Base-by-base conservation (phyloP, 345 rosid species). In the Durio zibethinus region DNA sequence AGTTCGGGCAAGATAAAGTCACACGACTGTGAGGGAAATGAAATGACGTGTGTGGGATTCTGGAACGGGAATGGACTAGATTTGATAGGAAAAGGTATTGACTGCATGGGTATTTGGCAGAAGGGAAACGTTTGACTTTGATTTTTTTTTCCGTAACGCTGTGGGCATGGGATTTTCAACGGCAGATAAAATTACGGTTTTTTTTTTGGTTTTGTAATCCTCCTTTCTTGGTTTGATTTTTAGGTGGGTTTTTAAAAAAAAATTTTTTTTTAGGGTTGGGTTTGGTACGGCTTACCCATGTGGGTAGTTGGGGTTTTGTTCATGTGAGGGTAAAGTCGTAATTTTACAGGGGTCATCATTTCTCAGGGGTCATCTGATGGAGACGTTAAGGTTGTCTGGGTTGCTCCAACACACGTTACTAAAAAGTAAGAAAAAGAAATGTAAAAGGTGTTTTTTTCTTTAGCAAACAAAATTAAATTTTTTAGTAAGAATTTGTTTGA, bases 351-450 rank as follows among this genome's bases (percentile, higher is more conserved):
- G n/a, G n/a, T n/a, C n/a, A n/a, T n/a, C n/a, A n/a, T n/a, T n/a
- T n/a, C n/a, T n/a, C n/a, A n/a, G n/a, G n/a, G n/a, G n/a, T n/a
- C 56, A 61, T 57, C 71, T 72, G 82, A 74, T 56, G 88, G 77
- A 57, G 88, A 76, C 77, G 86, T 84, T 85, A 82, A 87, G 86
- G 85, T 82, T 85, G 89, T 85, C 88, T 23, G 40, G 1, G 0
- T 29, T 81, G 85, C 82, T 77, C 87, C 87, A 83, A 81, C 87
- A 85, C 78, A 64, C 70, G 20, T 65, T 65, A 20, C 70, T 33
- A 65, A 38, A 16, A 36, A 23, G 48, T 36, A 20, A 63, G 25
- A 36, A 65, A 65, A 65, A 3, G 12, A 35, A 56, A 47, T 35
- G 47, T 47, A 9, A 16, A 40, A 38, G 10, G 10, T 18, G 15